Evolutionary conservation across 2,329 filamentous ascomycete genomes (phyloP), one percentile per base, ranked within the genome.

Genomic region (Aspergillus pseudoterreus): DNA sequence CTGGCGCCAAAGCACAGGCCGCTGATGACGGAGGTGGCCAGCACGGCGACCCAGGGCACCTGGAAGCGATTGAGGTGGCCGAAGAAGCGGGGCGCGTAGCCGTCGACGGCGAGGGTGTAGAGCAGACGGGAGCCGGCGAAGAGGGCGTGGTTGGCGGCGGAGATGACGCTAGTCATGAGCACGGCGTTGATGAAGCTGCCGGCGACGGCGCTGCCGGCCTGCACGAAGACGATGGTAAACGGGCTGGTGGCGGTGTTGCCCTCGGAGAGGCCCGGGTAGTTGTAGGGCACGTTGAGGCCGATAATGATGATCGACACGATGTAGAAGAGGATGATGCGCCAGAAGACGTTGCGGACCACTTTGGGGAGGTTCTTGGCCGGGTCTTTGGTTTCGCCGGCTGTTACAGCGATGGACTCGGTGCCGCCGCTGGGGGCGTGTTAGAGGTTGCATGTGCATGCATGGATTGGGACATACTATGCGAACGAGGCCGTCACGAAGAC

Each of bases 341-440:
- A 85, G 61, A 85, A 85, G 36, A 85, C 82, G 50, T 86, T 85
- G 57, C 82, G 82, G 43, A 86, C 81, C 2, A 85, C 84, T 3
- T 77, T 76, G 1, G 84, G 84, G 32, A 87, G 70, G 50, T 78
- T 85, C 56, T 76, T 78, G 15, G 80, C 75, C 0, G 84, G 84
- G 57, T 86, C 76, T 57, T 80, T 82, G 2, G 84, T 86, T 65
- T 87, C 84, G 41, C 83, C 83, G 1, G 83, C 83, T 0, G 84
- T 85, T 51, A 86, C 83, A 46, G 82, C 83, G 45, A 86, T 84
- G 32, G 78, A 82, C 65, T 86, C 83, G 2, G 82, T 85, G 47
- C 83, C 84, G 32, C 79, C 79, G 52, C 74, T 75, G 45, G 2
- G 6, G 22, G 30, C 10, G 2, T 51, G 50, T 64, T 48, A 61